phyloP scores from a whole-genome alignment of 371 early-diverging fungal species.

The Gilbertella persicaria region DNA sequence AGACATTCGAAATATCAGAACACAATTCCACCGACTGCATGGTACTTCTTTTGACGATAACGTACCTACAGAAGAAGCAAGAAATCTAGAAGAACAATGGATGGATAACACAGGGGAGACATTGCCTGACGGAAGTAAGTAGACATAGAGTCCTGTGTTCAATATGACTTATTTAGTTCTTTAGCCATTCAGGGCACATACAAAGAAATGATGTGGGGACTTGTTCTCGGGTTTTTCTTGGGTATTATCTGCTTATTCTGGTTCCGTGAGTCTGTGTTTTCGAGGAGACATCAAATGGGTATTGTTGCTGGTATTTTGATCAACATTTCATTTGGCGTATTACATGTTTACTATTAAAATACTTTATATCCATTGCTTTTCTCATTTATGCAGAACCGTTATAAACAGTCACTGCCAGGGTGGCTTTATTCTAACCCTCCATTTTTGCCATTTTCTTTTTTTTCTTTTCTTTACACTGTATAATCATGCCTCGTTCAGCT shows the following conservation, averaged over 20 bases:
- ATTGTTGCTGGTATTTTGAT: conserved; percentile 68
- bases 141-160: neutral
- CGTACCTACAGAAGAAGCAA: conserved; percentile 30
- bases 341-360: conserved; percentile 56
- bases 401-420: too few species aligned
- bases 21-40: conserved; percentile 63
- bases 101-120: conserved; percentile 66
- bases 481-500: conserved; percentile 72
- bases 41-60: conserved; percentile 35
- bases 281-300: conserved; percentile 67
- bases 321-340: conserved; percentile 66
- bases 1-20: conserved; percentile 64
- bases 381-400: too few species aligned
- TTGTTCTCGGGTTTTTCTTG: conserved; percentile 69
- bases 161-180: neutral
- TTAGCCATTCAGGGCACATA: conserved; percentile 58
- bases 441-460: neutral
- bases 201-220: conserved; percentile 66
- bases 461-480: neutral
- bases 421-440: too few species aligned
- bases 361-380: conserved; percentile 1
- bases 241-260: conserved; percentile 68
- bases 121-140: conserved; percentile 59
- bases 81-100: conserved; percentile 71
- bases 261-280: conserved; percentile 69